Percentiles rank a stretch among this genome's conserved stretches.
Evolutionary conservation across 2,329 filamentous ascomycete species (phyloP).

Genomic region (Colletotrichum scovillei): DNA sequence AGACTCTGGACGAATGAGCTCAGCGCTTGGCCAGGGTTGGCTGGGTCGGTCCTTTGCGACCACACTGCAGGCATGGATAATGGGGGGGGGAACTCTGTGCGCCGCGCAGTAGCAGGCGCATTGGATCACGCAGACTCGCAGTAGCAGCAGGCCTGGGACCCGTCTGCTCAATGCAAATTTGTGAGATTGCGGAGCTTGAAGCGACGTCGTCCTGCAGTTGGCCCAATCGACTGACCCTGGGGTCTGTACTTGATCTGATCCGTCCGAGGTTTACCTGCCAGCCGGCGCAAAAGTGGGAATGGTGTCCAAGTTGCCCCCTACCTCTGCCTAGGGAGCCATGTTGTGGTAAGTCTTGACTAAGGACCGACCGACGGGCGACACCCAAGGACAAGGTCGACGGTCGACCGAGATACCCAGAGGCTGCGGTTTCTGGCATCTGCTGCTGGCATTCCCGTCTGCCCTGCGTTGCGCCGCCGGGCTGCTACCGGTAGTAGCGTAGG

Average conservation of each 20-base stretch:
- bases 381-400: background rate
- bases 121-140: conserved; percentile 11
- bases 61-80: conserved; percentile 9
- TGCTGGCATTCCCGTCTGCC: background rate
- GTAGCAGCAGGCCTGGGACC: background rate
- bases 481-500: background rate
- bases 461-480: background rate
- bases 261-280: conserved; percentile 14
- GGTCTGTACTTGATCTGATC: conserved; percentile 29
- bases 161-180: conserved; percentile 29
- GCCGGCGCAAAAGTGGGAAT: conserved; percentile 20
- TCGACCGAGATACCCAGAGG: background rate
- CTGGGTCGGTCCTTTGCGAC: conserved; percentile 15
- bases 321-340: conserved; percentile 26
- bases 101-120: conserved; percentile 6
- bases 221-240: conserved; percentile 12
- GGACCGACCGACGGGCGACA: conserved; percentile 1
- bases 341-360: conserved; percentile 6
- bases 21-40: conserved; percentile 21
- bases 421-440: background rate
- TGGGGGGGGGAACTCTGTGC: background rate
- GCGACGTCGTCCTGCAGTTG: conserved; percentile 26
- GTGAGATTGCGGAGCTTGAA: conserved; percentile 27
- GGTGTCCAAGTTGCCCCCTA: conserved; percentile 33
- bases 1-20: conserved; percentile 26